Percentiles rank a stretch among this genome's conserved stretches.
Evolutionary conservation across 169 alveolate species (phyloP).

Genomic region (Plasmodium malariae): DNA sequence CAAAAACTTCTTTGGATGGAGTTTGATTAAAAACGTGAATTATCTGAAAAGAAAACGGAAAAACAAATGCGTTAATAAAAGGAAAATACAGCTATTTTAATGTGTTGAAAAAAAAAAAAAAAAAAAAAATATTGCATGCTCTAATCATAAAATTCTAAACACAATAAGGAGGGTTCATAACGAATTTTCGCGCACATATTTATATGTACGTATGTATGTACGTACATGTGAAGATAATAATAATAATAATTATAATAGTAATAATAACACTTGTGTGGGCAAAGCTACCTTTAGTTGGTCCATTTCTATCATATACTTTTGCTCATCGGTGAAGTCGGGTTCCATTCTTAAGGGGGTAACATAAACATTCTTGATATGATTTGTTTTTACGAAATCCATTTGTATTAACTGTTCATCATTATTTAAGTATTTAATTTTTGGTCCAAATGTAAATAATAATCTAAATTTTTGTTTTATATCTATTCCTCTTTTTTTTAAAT

Average conservation of each 20-base stretch:
- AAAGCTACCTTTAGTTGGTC: conserved; percentile 29
- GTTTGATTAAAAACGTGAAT: conserved; percentile 75
- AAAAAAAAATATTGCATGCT: neutral
- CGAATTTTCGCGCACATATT: too few species aligned
- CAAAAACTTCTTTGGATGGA: conserved; percentile 73
- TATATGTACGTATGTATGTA: too few species aligned
- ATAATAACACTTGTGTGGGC: neutral
- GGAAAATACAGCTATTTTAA: neutral
- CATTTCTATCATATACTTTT: conserved; percentile 72
- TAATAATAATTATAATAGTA: neutral
- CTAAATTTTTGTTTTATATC: conserved; percentile 65
- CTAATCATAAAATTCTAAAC: too few species aligned
- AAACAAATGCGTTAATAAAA: neutral
- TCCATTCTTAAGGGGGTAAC: conserved; percentile 85
- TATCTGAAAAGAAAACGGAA: conserved; percentile 13
- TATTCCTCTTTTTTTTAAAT: conserved; percentile 74
- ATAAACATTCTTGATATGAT: conserved; percentile 76
- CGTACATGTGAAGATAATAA: neutral
- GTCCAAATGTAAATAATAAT: conserved; percentile 50
- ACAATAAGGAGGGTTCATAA: too few species aligned
- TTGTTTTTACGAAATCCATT: conserved; percentile 68
- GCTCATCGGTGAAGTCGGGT: conserved; percentile 84
- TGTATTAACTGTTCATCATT: conserved; percentile 42
- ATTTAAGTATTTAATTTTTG: conserved; percentile 54
- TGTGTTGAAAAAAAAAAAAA: neutral